Conservation (phyloP, 2,329 filamentous ascomycete genomes). For the Amauroascus niger region DNA sequence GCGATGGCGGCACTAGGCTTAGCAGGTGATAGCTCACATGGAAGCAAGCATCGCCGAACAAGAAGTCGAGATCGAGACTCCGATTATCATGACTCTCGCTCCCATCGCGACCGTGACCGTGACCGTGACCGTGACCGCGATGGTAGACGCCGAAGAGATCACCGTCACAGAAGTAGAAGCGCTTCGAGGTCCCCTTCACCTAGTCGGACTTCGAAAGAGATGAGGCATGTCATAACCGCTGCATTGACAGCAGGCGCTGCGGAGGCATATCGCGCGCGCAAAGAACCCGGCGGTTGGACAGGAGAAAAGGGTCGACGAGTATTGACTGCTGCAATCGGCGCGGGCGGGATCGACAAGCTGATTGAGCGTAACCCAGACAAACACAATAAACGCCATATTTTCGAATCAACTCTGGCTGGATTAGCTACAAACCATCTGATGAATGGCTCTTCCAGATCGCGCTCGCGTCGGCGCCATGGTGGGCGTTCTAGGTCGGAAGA, state of each 20-base stretch:
- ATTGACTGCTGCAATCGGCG: conserved; percentile 74
- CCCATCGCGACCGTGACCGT: conserved; percentile 24
- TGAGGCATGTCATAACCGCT: conserved; percentile 81
- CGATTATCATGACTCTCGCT: conserved; percentile 30
- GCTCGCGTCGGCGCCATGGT: conserved; percentile 20
- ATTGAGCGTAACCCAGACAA: conserved; percentile 57
- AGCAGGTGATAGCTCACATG: conserved; percentile 46
- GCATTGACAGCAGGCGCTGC: conserved; percentile 82
- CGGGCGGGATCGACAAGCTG: conserved; percentile 74
- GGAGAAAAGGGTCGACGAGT: conserved; percentile 88
- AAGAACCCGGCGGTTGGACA: conserved; percentile 79
- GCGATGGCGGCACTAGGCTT: conserved; percentile 50
- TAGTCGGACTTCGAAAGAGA: conserved; percentile 49
- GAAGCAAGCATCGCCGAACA: conserved; percentile 23
- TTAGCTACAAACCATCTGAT: conserved; percentile 75
- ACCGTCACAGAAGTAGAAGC: conserved; percentile 32
- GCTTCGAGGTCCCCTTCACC: conserved; percentile 45
- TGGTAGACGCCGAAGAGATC: conserved; percentile 44
- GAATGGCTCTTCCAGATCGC: conserved; percentile 62
- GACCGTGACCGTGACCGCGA: conserved; percentile 30
- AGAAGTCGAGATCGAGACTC: conserved; percentile 2
- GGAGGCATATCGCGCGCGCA: conserved; percentile 83
- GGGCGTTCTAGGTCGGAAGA: conserved; percentile 35
- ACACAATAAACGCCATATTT: conserved; percentile 67
- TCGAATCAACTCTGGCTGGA: conserved; percentile 81